Evolutionary conservation across 2,329 filamentous ascomycete species (phyloP), one percentile per base, ranked within the genome.

Genomic region (Fusarium buxicola): DNA sequence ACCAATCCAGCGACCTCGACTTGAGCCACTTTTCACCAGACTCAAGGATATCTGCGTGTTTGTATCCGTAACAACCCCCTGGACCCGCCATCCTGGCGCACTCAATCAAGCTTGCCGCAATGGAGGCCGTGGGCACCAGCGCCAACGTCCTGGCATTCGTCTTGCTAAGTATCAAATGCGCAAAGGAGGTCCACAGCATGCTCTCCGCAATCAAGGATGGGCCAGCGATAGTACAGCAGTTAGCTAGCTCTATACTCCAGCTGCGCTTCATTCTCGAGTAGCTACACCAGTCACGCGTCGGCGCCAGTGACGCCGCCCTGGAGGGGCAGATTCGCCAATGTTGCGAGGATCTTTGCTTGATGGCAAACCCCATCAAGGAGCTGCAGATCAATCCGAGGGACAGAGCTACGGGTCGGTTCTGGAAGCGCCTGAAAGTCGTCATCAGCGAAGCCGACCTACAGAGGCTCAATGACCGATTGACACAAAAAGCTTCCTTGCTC

Each of bases 131-230:
- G 16, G 60, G 57, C 11, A 38, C 35, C 10, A 61, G 55, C 11
- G 64, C 64, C 15, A 67, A 49, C 40, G 45, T 56, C 18, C 41
- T 67, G 11, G 46, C 64, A 8, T 62, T 63, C 16, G 41, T 67
- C 3, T 8, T 46, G 6, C 5, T 65, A 3, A 53, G 41, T 9
- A 28, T 67, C 13, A 50, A 58, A 10, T 46, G 38, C 16, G 44
- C 58, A 9, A 58, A 63, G 32, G 2, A 54, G 1, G 15, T 60
- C 32, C 43, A 60, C 31, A 41, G 55, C 5, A 57, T 54, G 5
- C 35, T 65, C 11, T 52, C 45, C 2, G 48, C 51, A 1, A 32
- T 65, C 16, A 52, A 55, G 13, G 58, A 67, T 12, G 64, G 61
- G 2, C 64, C 64, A 1, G 16, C 45, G 7, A 51, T 44, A 16